Conservation (phyloP, 192 early-diverging fungal genomes). For the Chytriomyces confervae region DNA sequence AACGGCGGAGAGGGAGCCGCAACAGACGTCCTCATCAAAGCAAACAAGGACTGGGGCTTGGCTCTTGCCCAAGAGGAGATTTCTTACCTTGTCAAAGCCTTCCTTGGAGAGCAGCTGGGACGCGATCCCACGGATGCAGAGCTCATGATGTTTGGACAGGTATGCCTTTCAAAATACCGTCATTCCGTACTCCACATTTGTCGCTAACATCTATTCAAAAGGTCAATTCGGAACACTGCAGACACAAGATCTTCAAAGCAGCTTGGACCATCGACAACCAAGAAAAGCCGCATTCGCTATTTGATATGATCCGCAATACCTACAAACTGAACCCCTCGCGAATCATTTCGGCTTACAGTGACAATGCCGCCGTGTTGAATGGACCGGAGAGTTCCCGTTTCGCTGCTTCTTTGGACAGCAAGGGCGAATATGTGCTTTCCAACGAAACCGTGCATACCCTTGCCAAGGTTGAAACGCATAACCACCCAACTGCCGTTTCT, state of each 20-base stretch:
- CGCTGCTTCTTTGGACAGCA: conserved; percentile 40
- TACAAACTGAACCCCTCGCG: conserved; percentile 79
- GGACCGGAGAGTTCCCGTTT: conserved; percentile 70
- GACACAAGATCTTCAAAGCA: conserved; percentile 99
- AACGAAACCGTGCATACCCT: conserved; percentile 86
- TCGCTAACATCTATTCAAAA: neutral
- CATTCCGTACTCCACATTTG: neutral
- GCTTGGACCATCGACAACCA: conserved; percentile 95
- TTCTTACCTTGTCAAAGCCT: conserved; percentile 89
- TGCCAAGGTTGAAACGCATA: conserved; percentile 99
- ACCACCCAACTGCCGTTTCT: conserved; percentile 98
- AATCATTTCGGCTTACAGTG: conserved; percentile 95
- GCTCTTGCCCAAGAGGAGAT: conserved; percentile 98
- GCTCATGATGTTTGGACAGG: conserved; percentile 99
- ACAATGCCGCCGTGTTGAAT: conserved; percentile 96
- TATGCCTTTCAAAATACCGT: neutral
- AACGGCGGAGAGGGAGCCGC: conserved; percentile 46
- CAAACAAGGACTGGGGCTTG: conserved; percentile 90
- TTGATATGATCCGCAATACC: conserved; percentile 96
- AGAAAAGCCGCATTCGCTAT: conserved; percentile 80
- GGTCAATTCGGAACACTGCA: conserved; percentile 99
- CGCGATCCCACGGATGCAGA: conserved; percentile 98
- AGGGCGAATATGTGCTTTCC: conserved; percentile 63
- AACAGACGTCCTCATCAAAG: conserved; percentile 68
- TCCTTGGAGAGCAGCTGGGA: conserved; percentile 56